Evolutionary conservation across 208 protist genomes (phyloP).

Genomic region (Naegleria lovaniensis): DNA sequence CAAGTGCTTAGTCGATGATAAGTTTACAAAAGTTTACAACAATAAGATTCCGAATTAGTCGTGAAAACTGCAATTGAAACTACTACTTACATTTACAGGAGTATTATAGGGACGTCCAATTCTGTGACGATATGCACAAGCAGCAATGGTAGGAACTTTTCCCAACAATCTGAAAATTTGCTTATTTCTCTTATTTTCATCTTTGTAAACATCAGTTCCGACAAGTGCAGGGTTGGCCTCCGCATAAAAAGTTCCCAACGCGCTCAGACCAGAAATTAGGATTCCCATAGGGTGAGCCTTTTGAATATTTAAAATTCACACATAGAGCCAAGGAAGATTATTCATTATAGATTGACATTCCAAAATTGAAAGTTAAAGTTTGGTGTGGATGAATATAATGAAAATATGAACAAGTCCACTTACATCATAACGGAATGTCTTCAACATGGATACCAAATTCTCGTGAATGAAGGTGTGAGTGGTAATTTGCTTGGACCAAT

Average conservation of each 20-base stretch:
- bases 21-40: too few relatives aligned
- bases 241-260: not conserved
- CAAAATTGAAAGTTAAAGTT: too few relatives aligned
- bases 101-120: conserved; percentile 50
- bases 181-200: conserved; percentile 25
- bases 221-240: not conserved
- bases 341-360: too few relatives aligned
- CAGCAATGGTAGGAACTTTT: conserved; percentile 66
- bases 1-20: too few relatives aligned
- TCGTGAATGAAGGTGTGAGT: conserved; percentile 32
- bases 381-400: too few relatives aligned
- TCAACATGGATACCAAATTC: not conserved
- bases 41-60: too few relatives aligned
- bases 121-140: conserved; percentile 57
- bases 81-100: conserved; percentile 40
- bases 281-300: conserved; percentile 24
- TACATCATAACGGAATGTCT: conserved; percentile 15
- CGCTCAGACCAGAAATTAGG: not conserved
- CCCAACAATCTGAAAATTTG: conserved; percentile 52
- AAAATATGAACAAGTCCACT: too few relatives aligned
- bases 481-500: not conserved
- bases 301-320: not conserved
- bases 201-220: conserved; percentile 17
- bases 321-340: too few relatives aligned
- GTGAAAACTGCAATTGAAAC: too few relatives aligned